Evolutionary conservation across 2,329 filamentous ascomycete species (phyloP).

Genomic region (Colletotrichum godetiae): DNA sequence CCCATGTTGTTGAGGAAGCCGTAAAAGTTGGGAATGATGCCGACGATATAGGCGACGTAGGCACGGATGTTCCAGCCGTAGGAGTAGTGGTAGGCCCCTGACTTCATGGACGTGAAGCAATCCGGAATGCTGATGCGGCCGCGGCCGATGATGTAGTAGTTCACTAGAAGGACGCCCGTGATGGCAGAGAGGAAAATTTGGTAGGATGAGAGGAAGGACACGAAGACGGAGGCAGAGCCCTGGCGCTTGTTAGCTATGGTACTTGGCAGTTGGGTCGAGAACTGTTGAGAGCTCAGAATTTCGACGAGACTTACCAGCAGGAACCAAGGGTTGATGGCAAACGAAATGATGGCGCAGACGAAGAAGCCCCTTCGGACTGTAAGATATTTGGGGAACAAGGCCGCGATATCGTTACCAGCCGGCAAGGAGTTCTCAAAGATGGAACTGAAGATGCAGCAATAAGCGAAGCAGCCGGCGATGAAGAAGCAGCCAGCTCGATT

Average conservation of each 20-base stretch:
- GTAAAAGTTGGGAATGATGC: conserved; percentile 53
- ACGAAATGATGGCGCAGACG: conserved; percentile 48
- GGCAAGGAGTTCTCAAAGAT: conserved; percentile 57
- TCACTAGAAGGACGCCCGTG: conserved; percentile 52
- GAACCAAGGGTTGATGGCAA: conserved; percentile 52
- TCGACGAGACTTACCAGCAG: conserved; percentile 49
- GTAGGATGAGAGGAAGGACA: conserved; percentile 50
- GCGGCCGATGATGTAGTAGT: conserved; percentile 47
- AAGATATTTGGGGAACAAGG: conserved; percentile 50
- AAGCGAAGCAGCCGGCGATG: conserved; percentile 53
- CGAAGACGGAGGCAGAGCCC: conserved; percentile 48
- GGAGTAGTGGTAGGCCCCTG: conserved; percentile 27
- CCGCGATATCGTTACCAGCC: conserved; percentile 53
- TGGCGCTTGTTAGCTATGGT: conserved; percentile 45
- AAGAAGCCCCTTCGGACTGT: conserved; percentile 53
- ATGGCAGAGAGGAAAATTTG: conserved; percentile 52
- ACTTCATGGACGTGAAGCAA: conserved; percentile 23
- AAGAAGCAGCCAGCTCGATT: conserved; percentile 54
- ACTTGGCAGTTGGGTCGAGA: conserved; percentile 47
- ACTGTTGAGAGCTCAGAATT: conserved; percentile 36
- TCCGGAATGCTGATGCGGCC: conserved; percentile 50
- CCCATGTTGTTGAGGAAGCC: conserved; percentile 55
- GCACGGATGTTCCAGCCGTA: conserved; percentile 31
- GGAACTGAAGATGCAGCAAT: conserved; percentile 54
- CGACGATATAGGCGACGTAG: conserved; percentile 42